Conservation (phyloP, 1,284 basidiomycete species). For the Ceraceosorus guamensis region DNA sequence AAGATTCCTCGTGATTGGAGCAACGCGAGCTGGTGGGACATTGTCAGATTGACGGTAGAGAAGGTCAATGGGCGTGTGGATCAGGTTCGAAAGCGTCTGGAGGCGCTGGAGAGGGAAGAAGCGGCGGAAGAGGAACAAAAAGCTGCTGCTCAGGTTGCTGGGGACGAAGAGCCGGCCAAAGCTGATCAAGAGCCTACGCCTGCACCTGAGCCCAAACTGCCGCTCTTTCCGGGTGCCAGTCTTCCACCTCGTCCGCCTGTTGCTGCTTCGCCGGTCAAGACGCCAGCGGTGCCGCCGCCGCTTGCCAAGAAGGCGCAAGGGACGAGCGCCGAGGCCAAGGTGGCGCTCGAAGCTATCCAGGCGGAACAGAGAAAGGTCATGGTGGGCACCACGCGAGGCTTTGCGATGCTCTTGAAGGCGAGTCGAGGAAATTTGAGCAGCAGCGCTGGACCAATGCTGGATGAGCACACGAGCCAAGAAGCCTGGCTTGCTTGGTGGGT, state of each 20-base stretch:
- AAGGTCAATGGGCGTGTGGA: slow-evolving; percentile 46
- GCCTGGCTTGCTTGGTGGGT: slow-evolving; percentile 42
- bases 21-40: slow-evolving; percentile 35
- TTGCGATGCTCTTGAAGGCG: slow-evolving; percentile 15
- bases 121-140: slow-evolving; percentile 22
- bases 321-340: slow-evolving; percentile 21
- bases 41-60: slow-evolving; percentile 40
- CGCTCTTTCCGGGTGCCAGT: slow-evolving; percentile 17
- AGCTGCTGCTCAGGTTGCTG: slow-evolving; percentile 26
- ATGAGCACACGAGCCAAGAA: not conserved
- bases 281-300: not conserved
- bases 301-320: slow-evolving; percentile 9
- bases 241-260: slow-evolving; percentile 5
- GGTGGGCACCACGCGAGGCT: slow-evolving; percentile 21
- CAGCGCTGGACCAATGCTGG: not conserved
- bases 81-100: slow-evolving; percentile 36
- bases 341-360: slow-evolving; percentile 34
- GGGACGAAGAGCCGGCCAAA: slow-evolving; percentile 2
- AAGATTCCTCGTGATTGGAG: slow-evolving; percentile 30
- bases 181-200: not conserved
- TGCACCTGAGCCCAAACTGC: slow-evolving; percentile 9
- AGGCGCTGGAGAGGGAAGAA: slow-evolving; percentile 21
- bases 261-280: not conserved
- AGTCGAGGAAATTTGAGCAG: not conserved
- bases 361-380: slow-evolving; percentile 45